Evolutionary conservation across 495 filamentous ascomycete genomes (phyloP), one percentile per base, ranked within the genome.

Genomic region (Immersiella caudata): DNA sequence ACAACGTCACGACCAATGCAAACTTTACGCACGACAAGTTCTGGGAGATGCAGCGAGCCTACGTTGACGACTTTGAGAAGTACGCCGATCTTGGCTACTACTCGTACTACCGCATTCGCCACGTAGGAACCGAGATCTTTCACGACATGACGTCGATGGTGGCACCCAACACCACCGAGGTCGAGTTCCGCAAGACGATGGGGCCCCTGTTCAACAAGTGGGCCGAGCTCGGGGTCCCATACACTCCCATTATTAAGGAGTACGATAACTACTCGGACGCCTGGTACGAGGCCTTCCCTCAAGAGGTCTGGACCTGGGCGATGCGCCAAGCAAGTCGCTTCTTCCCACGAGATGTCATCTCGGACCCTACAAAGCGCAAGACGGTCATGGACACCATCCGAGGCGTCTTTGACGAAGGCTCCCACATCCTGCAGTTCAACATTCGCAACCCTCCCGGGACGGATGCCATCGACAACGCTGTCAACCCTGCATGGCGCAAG

Each of bases 261-360:
- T 81, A 79, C 55, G 75, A 81, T 65, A 81, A 80, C 68, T 85
- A 80, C 73, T 76, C 80, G 68, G 79, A 79, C 18, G 81, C 73
- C n/a, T 85, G 83, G 81, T 65, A 72, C 9, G 75, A 74, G 5
- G 78, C 69, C 16, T 84, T 84, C 64, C 81, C 83, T 1, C 78
- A 83, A 11, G 83, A 84, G 67, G 70, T 75, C 3, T 80, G 82
- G 69, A 73, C 74, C 0, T 76, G 78, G 27, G 68, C 73, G 58
- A 79, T 75, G 61, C 70, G 75, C 8, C 69, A 74, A 14, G 82
- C 77, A 18, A 81, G 78, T 8, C 81, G 83, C 35, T 79, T 85
- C 9, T 79, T 85, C 67, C 83, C 83, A 0, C 76, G 79, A 24
- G 73, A 70, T 14, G 82, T 82, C 65, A 82, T 77, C 71, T 73